Percentiles rank a stretch among this genome's conserved stretches.
Conservation (phyloP, 2,329 filamentous ascomycete species). For the Cytospora paraplurivora region DNA sequence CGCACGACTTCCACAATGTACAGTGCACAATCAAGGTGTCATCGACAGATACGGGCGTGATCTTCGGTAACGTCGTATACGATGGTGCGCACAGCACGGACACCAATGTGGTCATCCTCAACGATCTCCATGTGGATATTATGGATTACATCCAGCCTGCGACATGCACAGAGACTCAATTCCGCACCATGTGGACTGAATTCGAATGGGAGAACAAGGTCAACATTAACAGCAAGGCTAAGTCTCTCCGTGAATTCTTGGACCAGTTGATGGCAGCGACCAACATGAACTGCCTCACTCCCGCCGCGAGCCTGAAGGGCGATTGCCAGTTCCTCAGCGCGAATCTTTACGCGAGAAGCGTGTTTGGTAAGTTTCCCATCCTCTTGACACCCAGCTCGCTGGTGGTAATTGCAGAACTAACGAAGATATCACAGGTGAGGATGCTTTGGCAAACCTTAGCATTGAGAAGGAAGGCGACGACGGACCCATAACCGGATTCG, state of each 20-base stretch:
- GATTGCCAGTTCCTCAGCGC: conserved; percentile 98
- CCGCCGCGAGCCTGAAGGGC: conserved; percentile 92
- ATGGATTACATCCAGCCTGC: conserved; percentile 99
- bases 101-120: conserved; percentile 95
- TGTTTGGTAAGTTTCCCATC: conserved; percentile 78
- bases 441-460: conserved; percentile 93
- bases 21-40: conserved; percentile 99
- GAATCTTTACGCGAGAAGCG: conserved; percentile 93
- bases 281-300: conserved; percentile 97
- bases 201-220: conserved; percentile 99
- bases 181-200: conserved; percentile 99
- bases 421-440: conserved; percentile 70
- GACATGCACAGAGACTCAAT: conserved; percentile 94
- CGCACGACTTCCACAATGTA: conserved; percentile 96
- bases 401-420: conserved; percentile 12
- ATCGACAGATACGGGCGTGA: conserved; percentile 96
- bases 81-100: conserved; percentile 90
- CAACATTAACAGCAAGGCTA: conserved; percentile 98
- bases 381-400: conserved; percentile 21
- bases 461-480: conserved; percentile 97
- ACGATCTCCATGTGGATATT: conserved; percentile 97
- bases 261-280: conserved; percentile 95
- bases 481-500: conserved; percentile 94
- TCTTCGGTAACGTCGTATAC: conserved; percentile 98
- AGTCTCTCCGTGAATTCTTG: conserved; percentile 87